Evolutionary conservation across 345 rosid genomes (phyloP).

Genomic region (Pistacia atlantica): DNA sequence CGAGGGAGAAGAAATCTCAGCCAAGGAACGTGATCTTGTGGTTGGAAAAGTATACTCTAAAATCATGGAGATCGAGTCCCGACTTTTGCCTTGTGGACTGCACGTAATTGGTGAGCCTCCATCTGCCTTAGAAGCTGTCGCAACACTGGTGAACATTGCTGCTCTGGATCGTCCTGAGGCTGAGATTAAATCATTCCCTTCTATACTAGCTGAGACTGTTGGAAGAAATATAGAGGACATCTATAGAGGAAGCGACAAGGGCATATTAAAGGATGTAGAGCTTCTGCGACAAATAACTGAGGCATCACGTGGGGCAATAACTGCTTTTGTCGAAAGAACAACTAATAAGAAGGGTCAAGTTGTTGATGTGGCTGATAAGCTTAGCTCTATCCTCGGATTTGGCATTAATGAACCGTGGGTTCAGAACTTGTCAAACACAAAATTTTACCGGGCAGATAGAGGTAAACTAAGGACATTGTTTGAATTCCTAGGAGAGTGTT

Average conservation of each 20-base stretch:
- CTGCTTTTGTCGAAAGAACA: slow-evolving; percentile 74
- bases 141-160: slow-evolving; percentile 93
- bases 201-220: slow-evolving; percentile 75
- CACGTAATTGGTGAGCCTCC: slow-evolving; percentile 99
- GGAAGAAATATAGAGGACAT: slow-evolving; percentile 87
- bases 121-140: slow-evolving; percentile 95
- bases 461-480: slow-evolving; percentile 77
- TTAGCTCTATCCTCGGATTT: slow-evolving; percentile 81
- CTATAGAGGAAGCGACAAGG: slow-evolving; percentile 85
- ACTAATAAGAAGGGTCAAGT: slow-evolving; percentile 92
- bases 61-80: slow-evolving; percentile 98
- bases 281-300: slow-evolving; percentile 93
- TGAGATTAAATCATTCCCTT: slow-evolving; percentile 67
- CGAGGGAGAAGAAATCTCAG: slow-evolving; percentile 71
- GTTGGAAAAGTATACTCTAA: slow-evolving; percentile 96
- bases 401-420: slow-evolving; percentile 98
- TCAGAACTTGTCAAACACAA: slow-evolving; percentile 80
- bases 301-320: slow-evolving; percentile 86
- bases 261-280: slow-evolving; percentile 91
- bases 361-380: slow-evolving; percentile 75
- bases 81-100: slow-evolving; percentile 95
- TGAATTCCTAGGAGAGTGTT: slow-evolving; percentile 81
- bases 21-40: slow-evolving; percentile 78
- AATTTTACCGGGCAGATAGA: slow-evolving; percentile 89
- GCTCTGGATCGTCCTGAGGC: slow-evolving; percentile 93